Base-by-base conservation (phyloP, 306 rosid species). In the Ochetophila trinervis region DNA sequence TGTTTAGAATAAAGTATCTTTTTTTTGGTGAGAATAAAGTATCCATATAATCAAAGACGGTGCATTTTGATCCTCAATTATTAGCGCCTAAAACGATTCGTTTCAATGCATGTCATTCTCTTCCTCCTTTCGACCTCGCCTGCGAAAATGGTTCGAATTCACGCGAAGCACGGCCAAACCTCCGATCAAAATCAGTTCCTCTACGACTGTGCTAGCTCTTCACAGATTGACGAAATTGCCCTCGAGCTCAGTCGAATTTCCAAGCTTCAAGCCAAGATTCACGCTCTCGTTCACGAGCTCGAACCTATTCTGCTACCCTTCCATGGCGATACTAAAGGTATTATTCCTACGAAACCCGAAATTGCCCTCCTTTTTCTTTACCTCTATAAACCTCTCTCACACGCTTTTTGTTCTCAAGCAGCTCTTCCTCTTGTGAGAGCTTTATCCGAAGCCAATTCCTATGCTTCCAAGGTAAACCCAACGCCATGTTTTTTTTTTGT, bases 371-470 rank as follows among this genome's bases (percentile, higher is more conserved):
- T 57, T 14, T n/a, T 36, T 45, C 1, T 12, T 16, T 8, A 0
- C 19, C 16, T 4, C 6, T 16, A 18, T 60, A 11, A 40, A 50
- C 16, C 59, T 23, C 15, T 20, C 16, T 54, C 59, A 13, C 16
- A 16, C 21, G 20, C 21, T 59, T 34, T 24, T 57, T 37, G 37
- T 19, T 21, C 59, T 34, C 35, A 45, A 65, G 67, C 40, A 73
- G 72, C 67, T 23, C 34, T 49, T 62, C 34, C 61, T 58, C 57
- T 73, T 7, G 23, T 40, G 21, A 73, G 78, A 65, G 78, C 78
- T 66, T 35, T 73, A 24, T 66, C 62, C 8, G 67, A 74, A 74
- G 68, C 68, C 4, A 66, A 73, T 44, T 66, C 72, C 12, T 74
- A 66, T 30, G 17, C 67, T 17, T 74, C 67, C 6, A 42, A 66